A percentile compares a stretch with the other conserved stretches of the same genome.
phyloP scores from a whole-genome alignment of 2,329 filamentous ascomycete genomes.

The Colletotrichum lentis region DNA sequence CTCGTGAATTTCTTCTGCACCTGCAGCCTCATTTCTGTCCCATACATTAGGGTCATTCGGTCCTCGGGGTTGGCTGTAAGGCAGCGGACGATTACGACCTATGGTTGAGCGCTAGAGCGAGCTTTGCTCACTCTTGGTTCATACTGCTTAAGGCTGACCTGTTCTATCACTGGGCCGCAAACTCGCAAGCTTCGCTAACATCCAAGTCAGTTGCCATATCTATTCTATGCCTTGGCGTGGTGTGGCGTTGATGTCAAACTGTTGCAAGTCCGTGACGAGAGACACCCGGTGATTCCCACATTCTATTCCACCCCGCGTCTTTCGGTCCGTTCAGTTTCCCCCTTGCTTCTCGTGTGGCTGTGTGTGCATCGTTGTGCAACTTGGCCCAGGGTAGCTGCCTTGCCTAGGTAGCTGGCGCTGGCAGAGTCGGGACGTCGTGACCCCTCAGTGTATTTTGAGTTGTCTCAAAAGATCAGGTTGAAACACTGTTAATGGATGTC shows the following conservation, averaged over 20 bases:
- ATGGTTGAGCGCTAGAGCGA: not conserved
- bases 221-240: not conserved
- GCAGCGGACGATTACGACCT: not conserved
- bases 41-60: not conserved
- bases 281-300: not conserved
- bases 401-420: not conserved
- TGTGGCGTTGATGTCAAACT: not conserved
- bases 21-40: constrained; percentile 21
- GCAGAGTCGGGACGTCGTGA: not conserved
- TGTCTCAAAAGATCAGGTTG: constrained; percentile 31
- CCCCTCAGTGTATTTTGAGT: constrained; percentile 21
- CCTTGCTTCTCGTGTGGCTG: not conserved
- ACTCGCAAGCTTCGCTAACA: not conserved
- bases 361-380: constrained; percentile 9
- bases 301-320: not conserved
- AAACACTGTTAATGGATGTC: constrained; percentile 25
- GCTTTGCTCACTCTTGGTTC: not conserved
- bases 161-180: not conserved
- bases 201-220: not conserved
- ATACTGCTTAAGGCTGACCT: not conserved
- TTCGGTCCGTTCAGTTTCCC: not conserved
- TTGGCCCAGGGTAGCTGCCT: constrained; percentile 11
- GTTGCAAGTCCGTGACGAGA: not conserved
- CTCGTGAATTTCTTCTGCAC: constrained; percentile 3
- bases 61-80: not conserved